phyloP scores from a whole-genome alignment of 1,284 basidiomycete species.

The Apiotrichum sp. region DNA sequence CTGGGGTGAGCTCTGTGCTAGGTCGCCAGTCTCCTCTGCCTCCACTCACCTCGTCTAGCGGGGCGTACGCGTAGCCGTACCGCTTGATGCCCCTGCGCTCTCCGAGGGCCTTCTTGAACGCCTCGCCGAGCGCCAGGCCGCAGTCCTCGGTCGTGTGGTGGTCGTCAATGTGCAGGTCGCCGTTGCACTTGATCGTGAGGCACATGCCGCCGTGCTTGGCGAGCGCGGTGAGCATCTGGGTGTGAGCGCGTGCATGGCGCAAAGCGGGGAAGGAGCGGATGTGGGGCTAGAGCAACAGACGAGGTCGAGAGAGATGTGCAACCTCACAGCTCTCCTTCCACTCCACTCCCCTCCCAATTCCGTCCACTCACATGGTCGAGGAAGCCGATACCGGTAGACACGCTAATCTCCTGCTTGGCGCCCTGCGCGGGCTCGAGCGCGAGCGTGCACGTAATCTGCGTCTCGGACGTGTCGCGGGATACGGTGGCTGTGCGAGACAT shows the following conservation, averaged over 20 bases:
- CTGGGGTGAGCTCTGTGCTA: conserved; percentile 47
- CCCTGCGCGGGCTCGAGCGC: conserved; percentile 75
- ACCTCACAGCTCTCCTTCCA: not conserved
- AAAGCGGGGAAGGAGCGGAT: no score
- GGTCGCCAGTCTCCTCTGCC: not conserved
- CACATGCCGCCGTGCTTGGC: conserved; percentile 93
- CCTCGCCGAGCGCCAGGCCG: conserved; percentile 84
- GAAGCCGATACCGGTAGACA: conserved; percentile 95
- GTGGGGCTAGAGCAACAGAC: no score
- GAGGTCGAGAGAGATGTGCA: no score
- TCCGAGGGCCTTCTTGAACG: conserved; percentile 92
- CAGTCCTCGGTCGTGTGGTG: conserved; percentile 98
- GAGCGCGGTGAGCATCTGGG: conserved; percentile 87
- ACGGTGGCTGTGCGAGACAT: conserved; percentile 59
- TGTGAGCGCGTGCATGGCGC: no score
- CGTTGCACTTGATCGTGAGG: conserved; percentile 80
- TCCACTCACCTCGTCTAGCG: conserved; percentile 78
- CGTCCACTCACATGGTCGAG: conserved; percentile 76
- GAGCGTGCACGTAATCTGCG: conserved; percentile 74
- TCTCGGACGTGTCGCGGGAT: conserved; percentile 86
- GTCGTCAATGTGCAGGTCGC: conserved; percentile 97
- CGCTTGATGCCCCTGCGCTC: conserved; percentile 90
- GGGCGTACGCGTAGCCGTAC: conserved; percentile 95
- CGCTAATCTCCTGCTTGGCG: conserved; percentile 67
- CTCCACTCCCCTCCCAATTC: no score